phyloP scores from a whole-genome alignment of 2,329 filamentous ascomycete genomes.

The Colletotrichum sp. region DNA sequence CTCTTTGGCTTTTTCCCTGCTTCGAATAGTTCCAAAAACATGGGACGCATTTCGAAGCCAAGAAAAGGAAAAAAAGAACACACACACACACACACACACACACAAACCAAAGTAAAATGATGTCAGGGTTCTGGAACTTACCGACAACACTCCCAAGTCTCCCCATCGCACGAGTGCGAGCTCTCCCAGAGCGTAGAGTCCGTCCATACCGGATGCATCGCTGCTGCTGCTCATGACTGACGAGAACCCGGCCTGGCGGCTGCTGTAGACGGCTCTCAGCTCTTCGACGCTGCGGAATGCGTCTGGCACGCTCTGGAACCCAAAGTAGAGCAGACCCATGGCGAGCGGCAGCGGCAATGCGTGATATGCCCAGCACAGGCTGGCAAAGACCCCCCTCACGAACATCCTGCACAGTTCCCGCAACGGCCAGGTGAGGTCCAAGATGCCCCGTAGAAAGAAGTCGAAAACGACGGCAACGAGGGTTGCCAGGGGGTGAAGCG shows the following conservation, averaged over 20 bases:
- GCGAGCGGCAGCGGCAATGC: slow-evolving; percentile 13
- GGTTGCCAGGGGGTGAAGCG: slow-evolving; percentile 5
- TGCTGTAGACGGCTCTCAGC: background rate
- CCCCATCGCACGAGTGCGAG: slow-evolving; percentile 15
- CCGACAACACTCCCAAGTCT: slow-evolving; percentile 13
- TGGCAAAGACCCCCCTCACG: slow-evolving; percentile 8
- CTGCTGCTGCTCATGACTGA: background rate
- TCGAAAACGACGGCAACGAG: slow-evolving; percentile 13
- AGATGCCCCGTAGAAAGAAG: slow-evolving; percentile 6
- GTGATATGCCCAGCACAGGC: slow-evolving; percentile 12
- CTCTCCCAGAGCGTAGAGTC: slow-evolving; percentile 16
- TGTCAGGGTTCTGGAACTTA: slow-evolving; percentile 5
- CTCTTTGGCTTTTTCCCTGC: background rate
- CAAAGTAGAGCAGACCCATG: slow-evolving; percentile 13
- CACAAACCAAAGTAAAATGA: background rate
- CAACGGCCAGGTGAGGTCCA: slow-evolving; percentile 13
- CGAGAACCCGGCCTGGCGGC: background rate
- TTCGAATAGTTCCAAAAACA: background rate
- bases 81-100: background rate
- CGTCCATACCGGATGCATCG: slow-evolving; percentile 2
- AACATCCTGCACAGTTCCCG: slow-evolving; percentile 7
- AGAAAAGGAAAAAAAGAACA: background rate
- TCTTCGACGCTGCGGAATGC: slow-evolving; percentile 7
- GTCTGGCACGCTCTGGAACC: slow-evolving; percentile 14
- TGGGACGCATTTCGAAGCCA: background rate